A percentile compares a stretch with the other conserved stretches of the same genome.
These are phyloP conservation scores for Fusarium dlaminii DNA, from an alignment of 2,329 filamentous ascomycete genomes.

Conservation along the genomic window DNA sequence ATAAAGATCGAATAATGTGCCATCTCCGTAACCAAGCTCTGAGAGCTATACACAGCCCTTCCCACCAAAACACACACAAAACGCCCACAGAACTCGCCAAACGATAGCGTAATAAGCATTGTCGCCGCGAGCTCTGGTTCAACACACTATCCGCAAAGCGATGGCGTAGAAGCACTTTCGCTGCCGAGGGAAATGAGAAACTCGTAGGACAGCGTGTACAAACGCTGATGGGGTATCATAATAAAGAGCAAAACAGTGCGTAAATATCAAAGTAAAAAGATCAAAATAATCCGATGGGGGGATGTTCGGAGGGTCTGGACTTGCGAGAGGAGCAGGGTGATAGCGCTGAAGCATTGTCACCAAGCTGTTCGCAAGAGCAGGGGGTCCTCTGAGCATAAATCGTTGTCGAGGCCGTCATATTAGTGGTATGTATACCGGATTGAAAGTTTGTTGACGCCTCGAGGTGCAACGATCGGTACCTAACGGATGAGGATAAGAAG, in stretches of 20 bases:
- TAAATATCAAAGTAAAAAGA: conserved; percentile 28
- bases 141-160: conserved; percentile 61
- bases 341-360: conserved; percentile 66
- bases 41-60: not conserved
- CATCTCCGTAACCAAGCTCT: not conserved
- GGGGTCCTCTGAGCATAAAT: conserved; percentile 50
- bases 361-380: conserved; percentile 37
- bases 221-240: conserved; percentile 59
- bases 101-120: conserved; percentile 66
- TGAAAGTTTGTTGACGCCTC: not conserved
- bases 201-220: conserved; percentile 57
- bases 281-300: conserved; percentile 7
- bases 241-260: conserved; percentile 40
- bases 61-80: conserved; percentile 38
- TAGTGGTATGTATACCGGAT: not conserved
- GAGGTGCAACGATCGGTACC: not conserved
- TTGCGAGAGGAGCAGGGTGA: conserved; percentile 39
- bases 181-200: conserved; percentile 55
- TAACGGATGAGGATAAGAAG: conserved; percentile 15
- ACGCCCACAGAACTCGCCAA: conserved; percentile 58
- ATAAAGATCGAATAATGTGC: not conserved
- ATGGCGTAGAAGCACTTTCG: conserved; percentile 67
- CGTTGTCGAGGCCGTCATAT: conserved; percentile 48
- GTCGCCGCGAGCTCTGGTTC: conserved; percentile 59
- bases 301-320: conserved; percentile 3